These are phyloP conservation scores for Fusarium pilosicola DNA, from an alignment of 2,329 filamentous ascomycete species.

Conservation along the genomic window DNA sequence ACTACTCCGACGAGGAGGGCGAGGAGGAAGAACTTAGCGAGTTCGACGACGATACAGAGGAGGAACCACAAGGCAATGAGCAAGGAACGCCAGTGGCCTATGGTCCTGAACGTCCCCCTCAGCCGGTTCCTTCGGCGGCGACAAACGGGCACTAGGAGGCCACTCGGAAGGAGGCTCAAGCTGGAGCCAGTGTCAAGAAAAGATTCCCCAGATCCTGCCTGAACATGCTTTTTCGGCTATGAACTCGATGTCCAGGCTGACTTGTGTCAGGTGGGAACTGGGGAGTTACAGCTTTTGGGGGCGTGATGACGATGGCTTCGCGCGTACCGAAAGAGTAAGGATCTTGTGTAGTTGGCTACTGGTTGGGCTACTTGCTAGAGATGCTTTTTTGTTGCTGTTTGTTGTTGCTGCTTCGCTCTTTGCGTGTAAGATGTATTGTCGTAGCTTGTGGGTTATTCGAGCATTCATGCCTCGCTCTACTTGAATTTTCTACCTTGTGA, in stretches of 20 bases:
- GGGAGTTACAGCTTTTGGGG: slow-evolving; percentile 10
- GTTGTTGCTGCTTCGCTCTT: slow-evolving; percentile 30
- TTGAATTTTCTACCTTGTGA: background rate
- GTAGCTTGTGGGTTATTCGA: slow-evolving; percentile 42
- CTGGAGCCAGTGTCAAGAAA: slow-evolving; percentile 12
- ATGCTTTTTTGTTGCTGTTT: slow-evolving; percentile 33
- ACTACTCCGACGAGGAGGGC: slow-evolving; percentile 72
- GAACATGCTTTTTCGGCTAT: background rate
- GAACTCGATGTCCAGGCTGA: background rate
- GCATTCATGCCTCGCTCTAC: slow-evolving; percentile 26
- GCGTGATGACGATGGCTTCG: slow-evolving; percentile 7
- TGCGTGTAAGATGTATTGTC: slow-evolving; percentile 42
- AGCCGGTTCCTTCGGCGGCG: slow-evolving; percentile 47
- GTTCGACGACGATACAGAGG: slow-evolving; percentile 70
- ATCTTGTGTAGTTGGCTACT: slow-evolving; percentile 25
- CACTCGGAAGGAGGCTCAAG: slow-evolving; percentile 29
- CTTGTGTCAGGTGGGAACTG: slow-evolving; percentile 3
- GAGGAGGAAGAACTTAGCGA: slow-evolving; percentile 72
- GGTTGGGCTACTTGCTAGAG: slow-evolving; percentile 32
- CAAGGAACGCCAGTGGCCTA: slow-evolving; percentile 54
- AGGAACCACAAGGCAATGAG: slow-evolving; percentile 55
- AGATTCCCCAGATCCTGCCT: background rate
- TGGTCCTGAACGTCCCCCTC: slow-evolving; percentile 61
- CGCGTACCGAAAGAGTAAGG: background rate
- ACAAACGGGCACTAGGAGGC: slow-evolving; percentile 58